Conservation (phyloP, 495 filamentous ascomycete genomes). For the Opeltia flavorubescens region DNA sequence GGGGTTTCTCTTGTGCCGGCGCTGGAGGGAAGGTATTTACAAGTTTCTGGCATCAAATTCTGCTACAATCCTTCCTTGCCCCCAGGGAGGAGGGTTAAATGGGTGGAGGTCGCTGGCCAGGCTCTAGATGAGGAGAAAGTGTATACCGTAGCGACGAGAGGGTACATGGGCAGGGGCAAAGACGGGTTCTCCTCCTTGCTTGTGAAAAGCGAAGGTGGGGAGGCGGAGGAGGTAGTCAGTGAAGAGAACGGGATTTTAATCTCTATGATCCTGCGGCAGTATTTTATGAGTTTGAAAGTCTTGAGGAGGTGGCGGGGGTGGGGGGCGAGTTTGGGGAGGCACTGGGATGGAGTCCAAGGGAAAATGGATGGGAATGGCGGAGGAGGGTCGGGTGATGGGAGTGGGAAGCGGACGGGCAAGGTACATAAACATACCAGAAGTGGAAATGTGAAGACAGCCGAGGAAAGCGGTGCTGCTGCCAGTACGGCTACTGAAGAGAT, state of each 20-base stretch:
- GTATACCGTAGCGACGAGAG: conserved; percentile 62
- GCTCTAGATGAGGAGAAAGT: conserved; percentile 42
- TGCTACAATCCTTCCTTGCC: conserved; percentile 48
- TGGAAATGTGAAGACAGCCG: not conserved
- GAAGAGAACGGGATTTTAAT: conserved; percentile 82
- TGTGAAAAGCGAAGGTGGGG: conserved; percentile 52
- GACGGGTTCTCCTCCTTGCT: conserved; percentile 69
- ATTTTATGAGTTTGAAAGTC: conserved; percentile 72
- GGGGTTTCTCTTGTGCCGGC: conserved; percentile 65
- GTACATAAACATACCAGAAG: conserved; percentile 1
- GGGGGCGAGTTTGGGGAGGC: conserved; percentile 39
- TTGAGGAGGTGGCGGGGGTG: conserved; percentile 60
- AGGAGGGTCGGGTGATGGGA: too few species aligned
- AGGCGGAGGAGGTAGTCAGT: conserved; percentile 59
- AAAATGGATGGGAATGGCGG: conserved; percentile 29
- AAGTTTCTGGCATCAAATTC: conserved; percentile 70
- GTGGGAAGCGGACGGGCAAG: conserved; percentile 16
- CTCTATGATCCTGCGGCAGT: conserved; percentile 71
- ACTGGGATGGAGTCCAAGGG: conserved; percentile 48
- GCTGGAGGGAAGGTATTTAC: conserved; percentile 58
- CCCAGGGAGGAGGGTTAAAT: conserved; percentile 45
- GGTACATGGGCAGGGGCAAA: conserved; percentile 78
- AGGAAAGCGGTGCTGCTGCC: conserved; percentile 17
- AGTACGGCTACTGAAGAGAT: conserved; percentile 21
- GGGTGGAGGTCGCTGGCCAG: conserved; percentile 41